phyloP scores from a whole-genome alignment of 2,329 filamentous ascomycete genomes.

The Ceratocystiopsis brevicomis region DNA sequence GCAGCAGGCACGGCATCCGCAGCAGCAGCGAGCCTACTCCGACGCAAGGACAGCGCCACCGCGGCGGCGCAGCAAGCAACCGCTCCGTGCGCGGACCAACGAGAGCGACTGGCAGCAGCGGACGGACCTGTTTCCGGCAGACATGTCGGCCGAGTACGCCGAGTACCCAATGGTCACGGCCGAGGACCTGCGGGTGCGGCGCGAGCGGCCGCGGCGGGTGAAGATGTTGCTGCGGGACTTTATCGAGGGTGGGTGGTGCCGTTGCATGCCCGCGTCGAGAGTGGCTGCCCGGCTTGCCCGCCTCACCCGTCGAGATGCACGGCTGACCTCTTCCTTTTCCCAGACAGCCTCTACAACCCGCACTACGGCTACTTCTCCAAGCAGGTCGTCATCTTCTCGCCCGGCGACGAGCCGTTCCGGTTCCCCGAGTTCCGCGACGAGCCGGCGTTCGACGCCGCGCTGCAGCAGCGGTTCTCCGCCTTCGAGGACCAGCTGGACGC shows the following conservation, averaged over 20 bases:
- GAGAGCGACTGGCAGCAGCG: slow-evolving; percentile 78
- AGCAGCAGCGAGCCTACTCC: slow-evolving; percentile 7
- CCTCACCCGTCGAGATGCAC: too few relatives aligned
- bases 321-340: too few relatives aligned
- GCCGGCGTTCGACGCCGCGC: slow-evolving; percentile 57
- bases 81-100: slow-evolving; percentile 17
- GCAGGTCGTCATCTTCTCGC: slow-evolving; percentile 87
- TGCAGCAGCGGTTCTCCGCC: slow-evolving; percentile 64
- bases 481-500: slow-evolving; percentile 81
- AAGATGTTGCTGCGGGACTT: slow-evolving; percentile 98
- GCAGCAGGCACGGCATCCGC: slow-evolving; percentile 19
- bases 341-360: slow-evolving; percentile 87
- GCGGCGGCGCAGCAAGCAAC: slow-evolving; percentile 1
- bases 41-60: slow-evolving; percentile 5
- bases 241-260: slow-evolving; percentile 76
- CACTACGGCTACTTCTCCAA: slow-evolving; percentile 94
- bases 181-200: slow-evolving; percentile 52
- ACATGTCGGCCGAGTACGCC: slow-evolving; percentile 64
- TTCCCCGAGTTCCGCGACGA: slow-evolving; percentile 71
- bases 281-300: too few relatives aligned
- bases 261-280: too few relatives aligned
- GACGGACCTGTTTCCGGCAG: slow-evolving; percentile 51
- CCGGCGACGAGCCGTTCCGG: slow-evolving; percentile 75
- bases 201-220: slow-evolving; percentile 63
- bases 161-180: slow-evolving; percentile 72